Evolutionary conservation across 192 early-diverging fungal genomes (phyloP), one percentile per base, ranked within the genome.

Genomic region (Coemansia sp.): DNA sequence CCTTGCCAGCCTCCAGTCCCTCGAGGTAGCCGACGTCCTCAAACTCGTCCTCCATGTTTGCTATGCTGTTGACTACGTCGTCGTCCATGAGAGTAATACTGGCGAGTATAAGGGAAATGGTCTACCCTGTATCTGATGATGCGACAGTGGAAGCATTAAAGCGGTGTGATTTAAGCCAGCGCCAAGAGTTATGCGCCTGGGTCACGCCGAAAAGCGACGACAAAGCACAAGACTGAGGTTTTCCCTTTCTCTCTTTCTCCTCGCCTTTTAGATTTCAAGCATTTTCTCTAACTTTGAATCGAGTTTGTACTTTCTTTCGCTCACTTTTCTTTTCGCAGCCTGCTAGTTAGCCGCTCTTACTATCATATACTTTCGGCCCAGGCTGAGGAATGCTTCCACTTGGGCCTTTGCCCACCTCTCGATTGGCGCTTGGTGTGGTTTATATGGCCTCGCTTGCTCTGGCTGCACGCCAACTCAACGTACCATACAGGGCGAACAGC

Each of bases 1-100:
- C 16, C 31, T 67, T 68, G n/a, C 75, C 80, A 7, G 46, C 80
- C 45, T 59, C 69, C 13, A 75, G 33, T 17, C 80, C 80, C 51
- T 69, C 64, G 3, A 54, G 40, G 34, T 72, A 78, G 40, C 80
- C 80, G n/a, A 29, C 13, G 24, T 65, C 64, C 61, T 83, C 72
- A 57, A 71, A 74, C 42, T 54, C 51, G 51, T 54, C 51, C 51
- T 54, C 51, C 29, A 54, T 10, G 29, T 31, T 54, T 27, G 27
- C 51, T 54, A 54, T 31, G 10, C 51, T 54, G 51, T 54, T 14
- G 27, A 54, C 29, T 54, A 54, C 27, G 51, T 54, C 51, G 51
- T 54, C 51, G 51, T 54, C 51, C 51, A 54, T 54, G 16, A 11
- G 13, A 42, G 14, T 11, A 42, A 27, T 27, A 27, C 24, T 27